A percentile compares a stretch with the other conserved stretches of the same genome.
Evolutionary conservation across 345 rosid species (phyloP).

Genomic region (Rhodomyrtus tomentosa): DNA sequence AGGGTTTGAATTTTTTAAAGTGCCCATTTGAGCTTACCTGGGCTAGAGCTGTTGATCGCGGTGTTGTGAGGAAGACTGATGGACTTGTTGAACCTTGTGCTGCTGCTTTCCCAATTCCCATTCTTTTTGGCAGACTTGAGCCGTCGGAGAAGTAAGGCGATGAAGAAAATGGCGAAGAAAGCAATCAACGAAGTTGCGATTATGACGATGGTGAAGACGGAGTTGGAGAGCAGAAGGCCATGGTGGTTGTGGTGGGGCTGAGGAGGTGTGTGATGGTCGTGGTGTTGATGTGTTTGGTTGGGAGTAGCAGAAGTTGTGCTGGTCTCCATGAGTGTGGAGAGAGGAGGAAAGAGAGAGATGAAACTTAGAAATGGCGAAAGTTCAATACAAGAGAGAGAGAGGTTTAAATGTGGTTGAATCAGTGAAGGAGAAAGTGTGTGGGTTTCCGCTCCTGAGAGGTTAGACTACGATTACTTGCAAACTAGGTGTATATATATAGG

Average conservation of each 20-base stretch:
- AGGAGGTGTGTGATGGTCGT: not conserved
- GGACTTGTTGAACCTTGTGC: slow-evolving; percentile 10
- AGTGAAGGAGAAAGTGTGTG: not conserved
- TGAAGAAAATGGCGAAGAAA: slow-evolving; percentile 24
- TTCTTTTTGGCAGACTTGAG: slow-evolving; percentile 28
- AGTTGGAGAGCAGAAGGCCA: not conserved
- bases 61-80: slow-evolving; percentile 28
- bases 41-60: slow-evolving; percentile 42
- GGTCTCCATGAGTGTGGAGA: not conserved
- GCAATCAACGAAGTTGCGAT: slow-evolving; percentile 25
- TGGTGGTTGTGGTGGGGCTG: not conserved
- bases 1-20: not conserved
- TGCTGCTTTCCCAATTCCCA: slow-evolving; percentile 6
- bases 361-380: not conserved
- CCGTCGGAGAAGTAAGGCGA: slow-evolving; percentile 31
- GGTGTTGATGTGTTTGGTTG: not conserved
- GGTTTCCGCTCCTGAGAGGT: not conserved
- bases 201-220: slow-evolving; percentile 27
- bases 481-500: not conserved
- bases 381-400: not conserved
- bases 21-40: slow-evolving; percentile 33
- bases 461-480: not conserved
- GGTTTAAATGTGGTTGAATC: not conserved
- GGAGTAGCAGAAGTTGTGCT: not conserved
- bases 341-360: not conserved